Percentiles rank a stretch among this genome's conserved stretches.
Evolutionary conservation across 139 green algal genomes (phyloP).

Genomic region (Microglena sp.): DNA sequence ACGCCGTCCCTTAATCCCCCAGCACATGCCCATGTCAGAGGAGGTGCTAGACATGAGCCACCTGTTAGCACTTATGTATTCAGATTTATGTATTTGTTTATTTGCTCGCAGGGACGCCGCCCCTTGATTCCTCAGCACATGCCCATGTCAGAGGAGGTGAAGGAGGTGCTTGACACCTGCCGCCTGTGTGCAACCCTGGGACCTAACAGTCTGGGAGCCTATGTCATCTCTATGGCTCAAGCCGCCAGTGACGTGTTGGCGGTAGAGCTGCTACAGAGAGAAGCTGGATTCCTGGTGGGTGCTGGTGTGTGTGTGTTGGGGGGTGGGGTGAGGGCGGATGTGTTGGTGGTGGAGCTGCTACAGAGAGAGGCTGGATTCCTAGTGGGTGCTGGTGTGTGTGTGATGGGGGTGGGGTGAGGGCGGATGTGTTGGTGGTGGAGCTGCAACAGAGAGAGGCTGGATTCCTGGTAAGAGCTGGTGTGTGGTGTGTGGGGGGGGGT

Average conservation of each 20-base stretch:
- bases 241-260: slow-evolving; percentile 81
- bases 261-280: slow-evolving; percentile 90
- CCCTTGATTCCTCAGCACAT: slow-evolving; percentile 80
- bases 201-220: slow-evolving; percentile 67
- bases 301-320: too few relatives aligned
- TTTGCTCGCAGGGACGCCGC: slow-evolving; percentile 51
- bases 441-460: too few relatives aligned
- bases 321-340: too few relatives aligned
- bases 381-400: too few relatives aligned
- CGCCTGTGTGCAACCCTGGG: slow-evolving; percentile 28
- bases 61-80: too few relatives aligned
- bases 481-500: too few relatives aligned
- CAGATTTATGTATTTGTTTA: background rate
- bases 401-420: too few relatives aligned
- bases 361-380: background rate
- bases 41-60: too few relatives aligned
- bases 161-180: slow-evolving; percentile 61
- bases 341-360: too few relatives aligned
- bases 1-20: slow-evolving; percentile 79
- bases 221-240: slow-evolving; percentile 93
- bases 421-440: too few relatives aligned
- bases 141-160: slow-evolving; percentile 63
- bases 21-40: slow-evolving; percentile 60
- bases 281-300: slow-evolving; percentile 48
- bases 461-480: too few relatives aligned